Base-by-base conservation (phyloP, 495 filamentous ascomycete species). In the Podospora tetraspora region DNA sequence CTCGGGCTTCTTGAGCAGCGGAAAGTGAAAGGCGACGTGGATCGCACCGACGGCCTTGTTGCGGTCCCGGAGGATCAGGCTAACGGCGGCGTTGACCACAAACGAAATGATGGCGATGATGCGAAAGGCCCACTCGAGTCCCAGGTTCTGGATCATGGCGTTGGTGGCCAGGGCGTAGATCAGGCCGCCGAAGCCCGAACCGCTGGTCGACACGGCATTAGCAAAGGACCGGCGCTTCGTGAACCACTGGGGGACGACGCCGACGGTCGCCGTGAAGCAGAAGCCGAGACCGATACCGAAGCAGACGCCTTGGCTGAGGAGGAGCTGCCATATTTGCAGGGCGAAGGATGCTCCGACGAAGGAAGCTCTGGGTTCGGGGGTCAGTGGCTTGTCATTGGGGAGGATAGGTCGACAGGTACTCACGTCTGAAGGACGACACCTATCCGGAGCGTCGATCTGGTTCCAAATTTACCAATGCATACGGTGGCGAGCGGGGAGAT, bases 161-260 rank as follows among this genome's bases (percentile, higher is more conserved):
- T 86, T 83, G 0, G 86, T 83, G 11, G 88, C 70, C 80, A 85
- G 61, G 75, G 81, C 74, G 72, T 87, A 90, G 4, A 85, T 82
- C 22, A 96, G 74, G 0, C 92, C 92, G 13, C 90, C 90, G 29
- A 94, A 81, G 19, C 92, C 91, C n/a, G 86, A 89, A 0, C 92
- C 92, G 13, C 87, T 84, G 0, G 91, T 84, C 2, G 88, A 85
- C 63, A 93, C 88, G 3, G 90, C 88, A 75, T 89, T 92, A 8
- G 92, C 91, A 27, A 95, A 83, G 61, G 87, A 87, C 16, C 91
- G 84, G 6, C 84, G 83, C 32, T 85, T 86, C 25, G 78, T 79
- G 78, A 96, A 95, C 92, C 92, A 95, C 72, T 95, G 91, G 3
- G 91, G 86, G 1, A 90, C 82, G 16, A 94, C 86, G 19, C 87